These are phyloP conservation scores for Kluyveromyces nonfermentans DNA, from an alignment of 805 yeast genomes.

Conservation along the genomic window DNA sequence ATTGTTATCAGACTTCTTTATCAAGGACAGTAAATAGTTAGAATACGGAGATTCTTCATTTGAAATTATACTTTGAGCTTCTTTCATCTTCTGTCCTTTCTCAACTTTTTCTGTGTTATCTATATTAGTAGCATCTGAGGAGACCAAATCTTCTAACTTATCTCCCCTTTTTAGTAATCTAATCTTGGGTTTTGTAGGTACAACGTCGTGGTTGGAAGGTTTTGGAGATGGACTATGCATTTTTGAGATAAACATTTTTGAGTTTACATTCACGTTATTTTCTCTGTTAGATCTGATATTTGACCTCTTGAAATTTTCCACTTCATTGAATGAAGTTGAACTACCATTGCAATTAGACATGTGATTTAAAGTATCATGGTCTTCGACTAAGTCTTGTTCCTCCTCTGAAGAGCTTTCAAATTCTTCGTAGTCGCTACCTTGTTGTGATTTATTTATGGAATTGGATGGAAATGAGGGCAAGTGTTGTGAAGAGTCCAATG, in stretches of 20 bases:
- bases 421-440: constrained; percentile 15
- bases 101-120: neutral
- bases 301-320: neutral
- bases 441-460: neutral
- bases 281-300: neutral
- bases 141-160: constrained; percentile 16
- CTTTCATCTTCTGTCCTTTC: neutral
- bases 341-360: neutral
- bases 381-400: constrained; percentile 13
- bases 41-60: neutral
- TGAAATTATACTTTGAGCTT: neutral
- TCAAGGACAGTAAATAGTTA: neutral
- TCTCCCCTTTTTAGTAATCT: constrained; percentile 33
- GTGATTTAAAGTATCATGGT: constrained; percentile 10
- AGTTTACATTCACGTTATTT: constrained; percentile 3
- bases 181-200: constrained; percentile 24
- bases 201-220: neutral
- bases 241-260: constrained; percentile 18
- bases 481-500: neutral
- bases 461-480: constrained; percentile 25
- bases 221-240: constrained; percentile 7
- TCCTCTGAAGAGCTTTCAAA: constrained; percentile 24
- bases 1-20: neutral
- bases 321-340: neutral
- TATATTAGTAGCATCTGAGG: neutral